phyloP scores from a whole-genome alignment of 805 yeast species.

The Scheffersomyces spartinae region DNA sequence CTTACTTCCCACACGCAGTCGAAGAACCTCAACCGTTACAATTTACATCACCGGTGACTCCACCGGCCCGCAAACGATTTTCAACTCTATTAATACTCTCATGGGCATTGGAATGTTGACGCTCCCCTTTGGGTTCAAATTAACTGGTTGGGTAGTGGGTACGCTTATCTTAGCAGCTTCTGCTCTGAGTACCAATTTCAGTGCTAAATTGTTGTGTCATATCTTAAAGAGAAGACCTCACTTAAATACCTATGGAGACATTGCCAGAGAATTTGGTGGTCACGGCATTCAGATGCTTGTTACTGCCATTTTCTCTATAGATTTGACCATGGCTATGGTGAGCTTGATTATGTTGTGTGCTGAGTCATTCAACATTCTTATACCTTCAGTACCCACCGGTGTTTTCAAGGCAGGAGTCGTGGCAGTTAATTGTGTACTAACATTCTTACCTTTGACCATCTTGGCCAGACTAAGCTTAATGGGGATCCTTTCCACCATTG shows the following conservation, averaged over 20 bases:
- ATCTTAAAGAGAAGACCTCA: constrained; percentile 29
- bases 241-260: constrained; percentile 46
- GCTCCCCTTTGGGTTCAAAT: constrained; percentile 54
- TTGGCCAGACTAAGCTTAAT: constrained; percentile 42
- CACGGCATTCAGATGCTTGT: constrained; percentile 28
- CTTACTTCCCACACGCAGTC: neutral
- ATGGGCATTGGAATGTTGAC: constrained; percentile 71
- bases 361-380: constrained; percentile 44
- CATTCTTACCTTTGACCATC: constrained; percentile 45
- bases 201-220: constrained; percentile 44
- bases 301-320: constrained; percentile 40
- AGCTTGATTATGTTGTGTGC: constrained; percentile 48
- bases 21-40: constrained; percentile 5
- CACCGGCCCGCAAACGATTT: constrained; percentile 65
- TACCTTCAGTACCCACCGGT: constrained; percentile 27
- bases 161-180: constrained; percentile 27
- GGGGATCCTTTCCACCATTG: constrained; percentile 45
- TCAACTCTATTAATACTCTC: constrained; percentile 66
- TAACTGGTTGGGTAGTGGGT: constrained; percentile 59
- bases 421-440: constrained; percentile 27
- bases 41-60: constrained; percentile 26
- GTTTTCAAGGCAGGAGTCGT: constrained; percentile 33
- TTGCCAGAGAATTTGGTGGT: constrained; percentile 43
- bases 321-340: constrained; percentile 49
- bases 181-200: constrained; percentile 38